Evolutionary conservation across 495 filamentous ascomycete genomes (phyloP).

Genomic region (Platismatia glauca): DNA sequence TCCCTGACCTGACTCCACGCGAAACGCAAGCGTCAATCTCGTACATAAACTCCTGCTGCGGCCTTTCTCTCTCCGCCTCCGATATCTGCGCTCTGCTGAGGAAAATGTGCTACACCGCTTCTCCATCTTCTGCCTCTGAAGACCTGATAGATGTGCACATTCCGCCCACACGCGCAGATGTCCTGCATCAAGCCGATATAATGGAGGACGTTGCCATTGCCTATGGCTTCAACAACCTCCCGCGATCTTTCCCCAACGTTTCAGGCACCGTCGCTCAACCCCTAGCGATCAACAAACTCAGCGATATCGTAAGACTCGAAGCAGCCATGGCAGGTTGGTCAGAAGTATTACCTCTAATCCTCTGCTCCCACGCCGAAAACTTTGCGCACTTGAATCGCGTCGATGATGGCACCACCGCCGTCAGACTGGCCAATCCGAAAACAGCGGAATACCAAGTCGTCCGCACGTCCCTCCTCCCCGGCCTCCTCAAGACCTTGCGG

Average conservation of each 20-base stretch:
- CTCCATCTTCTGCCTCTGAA: constrained; percentile 46
- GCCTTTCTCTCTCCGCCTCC: constrained; percentile 60
- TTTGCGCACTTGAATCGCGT: constrained; percentile 90
- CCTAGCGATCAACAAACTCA: constrained; percentile 85
- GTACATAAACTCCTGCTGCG: constrained; percentile 88
- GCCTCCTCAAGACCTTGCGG: constrained; percentile 86
- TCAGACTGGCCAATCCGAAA: constrained; percentile 91
- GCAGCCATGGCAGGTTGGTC: constrained; percentile 91
- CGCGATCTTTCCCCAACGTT: constrained; percentile 71
- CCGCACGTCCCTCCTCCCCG: constrained; percentile 78
- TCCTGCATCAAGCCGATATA: constrained; percentile 92
- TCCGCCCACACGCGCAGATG: constrained; percentile 83
- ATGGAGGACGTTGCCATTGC: constrained; percentile 98
- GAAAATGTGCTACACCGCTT: constrained; percentile 77
- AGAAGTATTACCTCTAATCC: constrained; percentile 91
- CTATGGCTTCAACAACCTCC: constrained; percentile 93
- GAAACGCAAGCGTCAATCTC: constrained; percentile 72
- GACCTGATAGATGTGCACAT: constrained; percentile 70
- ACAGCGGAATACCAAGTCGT: constrained; percentile 95
- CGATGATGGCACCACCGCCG: constrained; percentile 76
- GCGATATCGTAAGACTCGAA: constrained; percentile 84
- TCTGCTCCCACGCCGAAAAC: constrained; percentile 98
- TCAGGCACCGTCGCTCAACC: constrained; percentile 78
- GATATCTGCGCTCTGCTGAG: constrained; percentile 66
- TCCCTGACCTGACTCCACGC: constrained; percentile 69